Base-by-base conservation (phyloP, 768 basidiomycete genomes). In the Pholiota molesta region DNA sequence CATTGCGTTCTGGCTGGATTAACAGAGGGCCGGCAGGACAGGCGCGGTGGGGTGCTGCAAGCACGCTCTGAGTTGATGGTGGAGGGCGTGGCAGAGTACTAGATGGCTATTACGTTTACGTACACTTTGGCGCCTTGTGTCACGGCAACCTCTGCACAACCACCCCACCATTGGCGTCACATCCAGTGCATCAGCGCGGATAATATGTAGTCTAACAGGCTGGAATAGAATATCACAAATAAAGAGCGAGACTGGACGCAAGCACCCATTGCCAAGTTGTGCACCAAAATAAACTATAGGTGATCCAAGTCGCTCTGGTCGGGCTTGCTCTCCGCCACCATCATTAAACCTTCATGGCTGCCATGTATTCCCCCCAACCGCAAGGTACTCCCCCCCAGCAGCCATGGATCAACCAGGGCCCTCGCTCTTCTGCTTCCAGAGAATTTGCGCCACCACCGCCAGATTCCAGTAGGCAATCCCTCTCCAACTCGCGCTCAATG, bases 1-100 rank as follows among this genome's bases (percentile, higher is more conserved):
- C 85, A 86, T 86, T 62, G 63, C 57, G 64, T 19, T 23, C 10
- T 21, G 8, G 14, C 11, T 49, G 23, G 47, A 19, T 26, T 4
- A 49, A 26, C 2, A 26, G 26, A 49, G 23, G 47, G 47, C 47
- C 23, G 47, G 23, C 47, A 49, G 47, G 47, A 49, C 11, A 19
- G 23, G 47, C 11, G 23, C 47, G 23, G 23, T 14, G 35, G 13
- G 31, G 6, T 31, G 35, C 35, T 37, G 10, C 6, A 37, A 37
- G 35, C 35, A 35, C 35, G 35, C 5, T 29, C 29, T n/a, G 29
- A 29, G 6, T 29, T 29, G 29, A 29, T 29, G 6, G 44, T 26
- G 21, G 23, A 47, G 45, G 5, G 21, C 47, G 55, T 52, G 40
- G 39, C 54, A 17, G 33, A 57, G 17, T 26, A 26, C 26, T 26